Conservation (phyloP, 768 basidiomycete species). For the Cyclocybe cylindracea region DNA sequence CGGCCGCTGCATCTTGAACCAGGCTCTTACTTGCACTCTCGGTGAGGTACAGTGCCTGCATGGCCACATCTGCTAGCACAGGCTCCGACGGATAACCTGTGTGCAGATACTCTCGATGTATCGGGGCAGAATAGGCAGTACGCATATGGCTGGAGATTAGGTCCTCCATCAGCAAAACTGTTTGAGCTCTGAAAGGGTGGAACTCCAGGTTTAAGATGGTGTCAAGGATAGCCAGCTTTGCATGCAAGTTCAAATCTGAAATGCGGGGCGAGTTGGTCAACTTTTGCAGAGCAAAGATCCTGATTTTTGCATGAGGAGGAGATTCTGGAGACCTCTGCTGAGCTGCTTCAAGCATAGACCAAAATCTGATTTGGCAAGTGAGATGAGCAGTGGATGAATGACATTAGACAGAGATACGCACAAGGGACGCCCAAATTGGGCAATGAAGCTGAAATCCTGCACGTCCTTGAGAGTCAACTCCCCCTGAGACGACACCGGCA, state of each 20-base stretch:
- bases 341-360: conserved; percentile 7
- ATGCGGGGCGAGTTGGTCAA: neutral
- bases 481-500: neutral
- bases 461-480: conserved; percentile 5
- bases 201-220: conserved; percentile 12
- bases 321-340: neutral
- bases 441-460: conserved; percentile 7
- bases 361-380: conserved; percentile 9
- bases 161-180: neutral
- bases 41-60: neutral
- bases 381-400: neutral
- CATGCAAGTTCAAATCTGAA: neutral
- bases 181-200: conserved; percentile 7
- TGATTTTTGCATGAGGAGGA: neutral
- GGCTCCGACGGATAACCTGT: conserved; percentile 35
- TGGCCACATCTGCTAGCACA: conserved; percentile 32
- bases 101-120: conserved; percentile 19
- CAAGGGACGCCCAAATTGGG: conserved; percentile 15
- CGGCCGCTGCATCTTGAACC: too few species aligned
- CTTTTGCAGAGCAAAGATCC: conserved; percentile 2
- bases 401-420: neutral
- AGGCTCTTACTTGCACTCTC: too few species aligned
- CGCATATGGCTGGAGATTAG: conserved; percentile 29
- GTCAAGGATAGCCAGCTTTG: conserved; percentile 11
- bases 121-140: conserved; percentile 24